phyloP scores from a whole-genome alignment of 1,139 yeast species.

The Starmera stellimalicola region DNA sequence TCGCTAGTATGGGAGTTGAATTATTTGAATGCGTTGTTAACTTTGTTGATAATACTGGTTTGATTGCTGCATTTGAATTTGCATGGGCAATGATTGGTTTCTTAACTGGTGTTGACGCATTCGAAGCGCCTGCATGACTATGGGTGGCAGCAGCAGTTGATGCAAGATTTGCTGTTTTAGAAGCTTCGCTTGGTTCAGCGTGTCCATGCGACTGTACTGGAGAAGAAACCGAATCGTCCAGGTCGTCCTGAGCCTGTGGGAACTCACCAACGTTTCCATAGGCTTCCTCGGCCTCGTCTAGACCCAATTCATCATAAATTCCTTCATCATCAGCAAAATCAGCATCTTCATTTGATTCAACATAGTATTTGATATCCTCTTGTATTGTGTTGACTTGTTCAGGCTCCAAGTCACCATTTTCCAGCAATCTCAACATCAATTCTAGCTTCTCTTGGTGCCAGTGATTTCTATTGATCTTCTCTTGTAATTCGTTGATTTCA shows the following conservation, averaged over 20 bases:
- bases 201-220: not conserved
- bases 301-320: conserved; percentile 78
- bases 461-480: conserved; percentile 63
- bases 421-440: conserved; percentile 64
- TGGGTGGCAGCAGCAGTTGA: conserved; percentile 5
- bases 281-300: conserved; percentile 56
- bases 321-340: conserved; percentile 95
- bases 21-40: conserved; percentile 4
- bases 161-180: conserved; percentile 4
- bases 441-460: conserved; percentile 78
- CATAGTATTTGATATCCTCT: conserved; percentile 90
- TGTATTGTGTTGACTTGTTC: conserved; percentile 71
- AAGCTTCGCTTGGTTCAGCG: conserved; percentile 3
- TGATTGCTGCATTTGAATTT: conserved; percentile 2
- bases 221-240: conserved; percentile 12
- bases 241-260: conserved; percentile 29
- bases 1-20: conserved; percentile 10
- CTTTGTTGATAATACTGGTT: conserved; percentile 3
- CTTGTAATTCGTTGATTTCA: conserved; percentile 54
- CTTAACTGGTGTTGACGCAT: conserved; percentile 13
- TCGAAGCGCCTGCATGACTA: conserved; percentile 7
- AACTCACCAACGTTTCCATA: conserved; percentile 41
- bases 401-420: conserved; percentile 76
- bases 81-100: conserved; percentile 17
- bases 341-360: conserved; percentile 91